phyloP scores from a whole-genome alignment of 192 early-diverging fungal genomes.

The Diversispora eburnea region DNA sequence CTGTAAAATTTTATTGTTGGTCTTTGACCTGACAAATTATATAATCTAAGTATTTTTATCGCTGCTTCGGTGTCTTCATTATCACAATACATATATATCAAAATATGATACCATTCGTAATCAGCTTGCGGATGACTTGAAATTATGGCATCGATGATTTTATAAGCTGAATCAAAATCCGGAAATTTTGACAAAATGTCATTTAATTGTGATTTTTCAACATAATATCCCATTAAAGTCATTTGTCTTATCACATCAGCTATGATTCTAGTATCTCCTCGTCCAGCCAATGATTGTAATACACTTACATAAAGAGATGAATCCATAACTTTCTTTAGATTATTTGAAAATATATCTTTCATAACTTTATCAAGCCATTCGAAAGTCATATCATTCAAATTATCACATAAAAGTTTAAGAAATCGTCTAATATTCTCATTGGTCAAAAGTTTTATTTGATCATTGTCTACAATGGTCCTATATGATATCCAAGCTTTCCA shows the following conservation, averaged over 20 bases:
- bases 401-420: neutral
- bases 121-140: neutral
- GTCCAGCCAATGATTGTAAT: neutral
- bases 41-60: neutral
- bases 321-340: neutral
- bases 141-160: neutral
- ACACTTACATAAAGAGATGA: neutral
- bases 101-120: neutral
- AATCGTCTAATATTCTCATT: neutral
- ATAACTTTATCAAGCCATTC: slow-evolving; percentile 1
- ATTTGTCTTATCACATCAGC: neutral
- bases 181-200: neutral
- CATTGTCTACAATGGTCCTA: neutral
- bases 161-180: neutral
- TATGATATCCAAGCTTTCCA: neutral
- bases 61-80: neutral
- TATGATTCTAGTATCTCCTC: neutral
- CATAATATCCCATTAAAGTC: neutral
- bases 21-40: neutral
- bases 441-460: neutral
- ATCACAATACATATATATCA: neutral
- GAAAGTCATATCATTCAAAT: neutral
- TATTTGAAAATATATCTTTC: neutral
- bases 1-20: slow-evolving; percentile 4
- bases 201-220: neutral